phyloP scores from a whole-genome alignment of 2,329 filamentous ascomycete genomes.

The Plenodomus biglobosus region DNA sequence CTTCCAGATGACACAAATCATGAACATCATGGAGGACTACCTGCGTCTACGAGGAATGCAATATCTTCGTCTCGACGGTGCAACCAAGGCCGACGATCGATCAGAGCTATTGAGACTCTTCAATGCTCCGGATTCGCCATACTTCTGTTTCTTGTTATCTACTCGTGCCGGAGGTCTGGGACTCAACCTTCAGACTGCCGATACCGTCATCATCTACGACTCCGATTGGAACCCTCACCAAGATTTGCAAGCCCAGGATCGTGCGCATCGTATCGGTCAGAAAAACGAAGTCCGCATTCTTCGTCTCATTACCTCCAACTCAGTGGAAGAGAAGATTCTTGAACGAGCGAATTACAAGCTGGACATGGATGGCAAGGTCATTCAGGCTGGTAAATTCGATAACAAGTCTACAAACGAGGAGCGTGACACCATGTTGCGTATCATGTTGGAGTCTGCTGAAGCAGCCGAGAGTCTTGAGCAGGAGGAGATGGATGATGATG shows the following conservation, averaged over 20 bases:
- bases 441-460: conserved; percentile 80
- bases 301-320: conserved; percentile 92
- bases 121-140: conserved; percentile 85
- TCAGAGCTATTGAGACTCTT: conserved; percentile 87
- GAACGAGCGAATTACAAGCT: conserved; percentile 97
- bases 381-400: conserved; percentile 98
- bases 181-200: conserved; percentile 94
- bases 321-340: conserved; percentile 97
- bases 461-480: conserved; percentile 73
- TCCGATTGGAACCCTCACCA: conserved; percentile 99
- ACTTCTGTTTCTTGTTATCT: conserved; percentile 98
- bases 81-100: conserved; percentile 95
- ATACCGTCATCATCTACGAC: conserved; percentile 99
- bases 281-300: conserved; percentile 99
- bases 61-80: conserved; percentile 92
- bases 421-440: conserved; percentile 93
- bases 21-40: conserved; percentile 99
- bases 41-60: conserved; percentile 78
- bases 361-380: conserved; percentile 99
- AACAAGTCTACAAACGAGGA: conserved; percentile 99
- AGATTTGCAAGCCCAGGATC: conserved; percentile 98
- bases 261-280: conserved; percentile 98
- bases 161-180: conserved; percentile 97
- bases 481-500: conserved; percentile 98
- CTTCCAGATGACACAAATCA: conserved; percentile 99